Conservation (phyloP, 345 rosid species). For the Cardiospermum halicacabum region DNA sequence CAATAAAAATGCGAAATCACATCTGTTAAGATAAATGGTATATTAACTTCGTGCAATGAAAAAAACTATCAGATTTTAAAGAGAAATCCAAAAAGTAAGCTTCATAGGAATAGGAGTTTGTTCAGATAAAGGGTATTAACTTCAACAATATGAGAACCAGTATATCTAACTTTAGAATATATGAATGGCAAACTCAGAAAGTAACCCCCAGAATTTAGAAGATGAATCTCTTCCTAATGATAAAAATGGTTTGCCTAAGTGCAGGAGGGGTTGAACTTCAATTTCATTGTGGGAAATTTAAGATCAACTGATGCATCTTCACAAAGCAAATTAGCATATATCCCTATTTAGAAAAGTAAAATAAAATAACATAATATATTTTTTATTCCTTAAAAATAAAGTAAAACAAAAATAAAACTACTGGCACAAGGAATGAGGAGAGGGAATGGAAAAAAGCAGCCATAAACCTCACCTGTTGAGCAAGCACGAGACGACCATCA, state of each 20-base stretch:
- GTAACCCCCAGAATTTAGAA: background rate
- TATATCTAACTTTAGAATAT: background rate
- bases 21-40: background rate
- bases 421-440: slow-evolving; percentile 6
- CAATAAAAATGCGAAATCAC: background rate
- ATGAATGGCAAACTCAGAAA: background rate
- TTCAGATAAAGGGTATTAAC: too few species aligned
- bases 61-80: background rate
- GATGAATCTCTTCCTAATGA: background rate
- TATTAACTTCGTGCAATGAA: background rate
- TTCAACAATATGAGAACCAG: too few species aligned
- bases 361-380: too few species aligned
- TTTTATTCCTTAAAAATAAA: too few species aligned
- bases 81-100: too few species aligned
- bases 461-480: slow-evolving; percentile 75
- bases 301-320: slow-evolving; percentile 12
- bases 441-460: slow-evolving; percentile 6
- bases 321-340: slow-evolving; percentile 9
- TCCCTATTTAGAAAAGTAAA: too few species aligned
- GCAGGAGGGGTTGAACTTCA: background rate
- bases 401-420: background rate
- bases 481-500: slow-evolving; percentile 80
- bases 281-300: background rate
- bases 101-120: too few species aligned
- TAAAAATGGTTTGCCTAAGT: background rate